Conservation (phyloP, 768 basidiomycete species). For the Tulasnella sp. region DNA sequence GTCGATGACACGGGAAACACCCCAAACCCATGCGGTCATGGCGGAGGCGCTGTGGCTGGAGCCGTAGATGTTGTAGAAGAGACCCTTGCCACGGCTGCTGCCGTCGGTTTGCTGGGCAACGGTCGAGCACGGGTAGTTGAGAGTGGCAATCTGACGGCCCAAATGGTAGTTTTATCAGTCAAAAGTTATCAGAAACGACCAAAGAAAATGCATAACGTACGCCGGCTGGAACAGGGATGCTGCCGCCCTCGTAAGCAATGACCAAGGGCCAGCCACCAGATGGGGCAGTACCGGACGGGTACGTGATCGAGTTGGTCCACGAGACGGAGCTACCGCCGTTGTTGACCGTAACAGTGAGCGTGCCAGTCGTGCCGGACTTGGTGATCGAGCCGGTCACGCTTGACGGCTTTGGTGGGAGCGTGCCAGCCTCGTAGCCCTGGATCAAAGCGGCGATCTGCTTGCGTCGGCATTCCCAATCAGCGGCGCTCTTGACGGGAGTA, state of each 20-base stretch:
- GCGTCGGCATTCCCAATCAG: conserved; percentile 52
- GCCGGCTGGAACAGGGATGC: conserved; percentile 38
- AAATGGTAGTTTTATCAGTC: not conserved
- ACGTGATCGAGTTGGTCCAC: conserved; percentile 48
- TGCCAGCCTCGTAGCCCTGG: conserved; percentile 54
- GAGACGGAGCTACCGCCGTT: conserved; percentile 50
- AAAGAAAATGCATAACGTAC: conserved; percentile 29
- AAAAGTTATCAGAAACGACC: not conserved
- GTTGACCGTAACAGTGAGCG: conserved; percentile 49
- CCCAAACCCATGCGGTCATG: conserved; percentile 64
- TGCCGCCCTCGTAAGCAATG: conserved; percentile 51
- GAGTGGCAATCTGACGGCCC: not conserved
- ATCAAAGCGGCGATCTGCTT: conserved; percentile 50
- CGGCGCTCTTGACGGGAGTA: conserved; percentile 44
- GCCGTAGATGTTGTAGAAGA: conserved; percentile 58
- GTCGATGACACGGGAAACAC: conserved; percentile 57
- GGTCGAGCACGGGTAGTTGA: conserved; percentile 21
- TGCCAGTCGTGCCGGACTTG: conserved; percentile 34
- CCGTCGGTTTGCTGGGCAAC: conserved; percentile 50
- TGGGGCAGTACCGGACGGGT: conserved; percentile 38
- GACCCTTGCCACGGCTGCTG: conserved; percentile 51
- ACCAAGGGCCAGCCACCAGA: conserved; percentile 50
- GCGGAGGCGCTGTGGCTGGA: conserved; percentile 47
- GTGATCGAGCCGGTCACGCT: conserved; percentile 45
- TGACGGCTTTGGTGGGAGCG: conserved; percentile 49